phyloP scores from a whole-genome alignment of 1,139 yeast species.

The Zygotorulaspora mrakii region DNA sequence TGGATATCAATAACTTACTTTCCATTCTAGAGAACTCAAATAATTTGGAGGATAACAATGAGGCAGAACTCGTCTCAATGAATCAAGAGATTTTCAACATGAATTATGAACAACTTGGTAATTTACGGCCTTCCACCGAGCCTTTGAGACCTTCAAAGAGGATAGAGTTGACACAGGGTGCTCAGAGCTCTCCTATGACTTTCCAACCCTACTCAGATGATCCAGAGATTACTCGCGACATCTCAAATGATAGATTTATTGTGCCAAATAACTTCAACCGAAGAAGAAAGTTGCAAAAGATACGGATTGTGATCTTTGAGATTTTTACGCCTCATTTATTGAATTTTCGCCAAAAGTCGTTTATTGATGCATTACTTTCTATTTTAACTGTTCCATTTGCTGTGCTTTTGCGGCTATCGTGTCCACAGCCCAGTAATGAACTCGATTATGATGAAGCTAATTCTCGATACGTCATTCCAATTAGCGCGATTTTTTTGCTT shows the following conservation, averaged over 20 bases:
- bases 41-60: not conserved
- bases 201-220: slow-evolving; percentile 29
- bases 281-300: slow-evolving; percentile 11
- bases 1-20: slow-evolving; percentile 32
- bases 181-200: slow-evolving; percentile 26
- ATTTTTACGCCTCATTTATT: slow-evolving; percentile 31
- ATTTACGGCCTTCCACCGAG: slow-evolving; percentile 24
- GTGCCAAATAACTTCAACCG: not conserved
- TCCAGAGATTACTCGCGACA: slow-evolving; percentile 13
- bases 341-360: slow-evolving; percentile 25
- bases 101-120: not conserved
- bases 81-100: not conserved
- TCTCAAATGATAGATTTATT: not conserved
- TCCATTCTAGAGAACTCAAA: slow-evolving; percentile 28
- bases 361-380: slow-evolving; percentile 26
- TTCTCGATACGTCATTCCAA: slow-evolving; percentile 17
- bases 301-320: slow-evolving; percentile 16
- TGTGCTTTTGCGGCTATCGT: slow-evolving; percentile 28
- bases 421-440: slow-evolving; percentile 28
- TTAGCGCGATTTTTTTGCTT: slow-evolving; percentile 18
- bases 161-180: slow-evolving; percentile 1
- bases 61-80: slow-evolving; percentile 12
- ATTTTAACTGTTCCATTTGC: slow-evolving; percentile 31
- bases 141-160: slow-evolving; percentile 13
- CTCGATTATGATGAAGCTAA: slow-evolving; percentile 20